Base-by-base conservation (phyloP, 306 rosid species). In the Rosa lucieae region DNA sequence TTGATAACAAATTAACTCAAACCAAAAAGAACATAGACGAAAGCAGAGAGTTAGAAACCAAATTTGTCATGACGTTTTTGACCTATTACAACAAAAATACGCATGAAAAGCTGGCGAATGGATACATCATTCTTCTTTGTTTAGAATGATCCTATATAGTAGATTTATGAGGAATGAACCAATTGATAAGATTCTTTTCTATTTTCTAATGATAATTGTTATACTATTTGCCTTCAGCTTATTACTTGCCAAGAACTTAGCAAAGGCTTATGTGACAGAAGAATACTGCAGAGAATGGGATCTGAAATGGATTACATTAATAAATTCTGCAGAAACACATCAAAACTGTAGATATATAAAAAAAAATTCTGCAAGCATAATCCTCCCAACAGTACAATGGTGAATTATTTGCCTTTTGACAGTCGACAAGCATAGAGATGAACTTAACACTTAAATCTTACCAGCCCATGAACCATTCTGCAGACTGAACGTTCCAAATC, bases 391-490 rank as follows among this genome's bases (percentile, higher is more conserved):
- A 63, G 69, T 12, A 63, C 4, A 29, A 29, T 12, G 20, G 37
- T 53, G 61, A 53, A 10, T 59, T 23, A 59, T 11, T 29, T 63
- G n/a, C n/a, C 43, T 29, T 37, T 66, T 11, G 70, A 35, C 20
- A 39, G 46, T 35, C 21, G 1, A 37, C 67, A 66, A 4, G 10
- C 46, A 13, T 37, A 65, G 43, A 32, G 37, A 61, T 61, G 10
- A 66, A 35, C 53, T 70, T 44, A 80, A 82, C 59, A 37, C 63
- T 70, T 49, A 77, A 79, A 76, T 68, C 82, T 71, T 70, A 94
- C 98, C 98, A 92, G 98, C 55, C 84, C 88, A 79, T 92, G 98
- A 77, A 90, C 90, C 97, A 94, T 94, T 83, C 98, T 89, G 79
- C 98, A 94, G 10, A 87, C 94, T 62, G 97, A 90, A 42, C 96